Evolutionary conservation across 805 yeast genomes (phyloP), one percentile per base, ranked within the genome.

Genomic region (Metschnikowia reukaufii): DNA sequence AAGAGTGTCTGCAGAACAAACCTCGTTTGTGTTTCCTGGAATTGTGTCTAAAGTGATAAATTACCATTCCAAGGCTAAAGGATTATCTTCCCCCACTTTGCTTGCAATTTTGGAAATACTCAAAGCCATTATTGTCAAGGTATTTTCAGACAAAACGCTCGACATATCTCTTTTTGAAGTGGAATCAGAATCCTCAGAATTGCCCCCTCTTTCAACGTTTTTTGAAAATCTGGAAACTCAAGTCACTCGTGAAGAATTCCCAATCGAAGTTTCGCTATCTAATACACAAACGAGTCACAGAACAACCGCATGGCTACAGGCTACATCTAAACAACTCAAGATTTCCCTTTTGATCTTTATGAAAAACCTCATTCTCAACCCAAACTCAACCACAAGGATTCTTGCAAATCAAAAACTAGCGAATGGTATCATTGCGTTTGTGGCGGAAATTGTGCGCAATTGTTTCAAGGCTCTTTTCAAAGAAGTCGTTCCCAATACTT

Each of bases 21-120:
- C 69, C 6, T 60, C 75, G 9, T 62, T 62, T 35, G 68, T 72
- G 2, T 56, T 72, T n/a, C 77, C 77, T 1, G 77, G 77, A 0
- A 52, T 66, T 4, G 54, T 64, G 1, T 71, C 76, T 4, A 55
- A 63, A 37, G 45, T 69, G 15, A 59, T 69, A 4, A 62, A 63
- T 16, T 70, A 66, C 48, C 56, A 51, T 17, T 43, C 63, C 0
- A 23, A 38, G 4, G 47, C 64, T 0, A 57, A 54, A 23, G 58
- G 49, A 32, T 33, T 70, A 18, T 64, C 67, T 44, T 62, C 50
- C 17, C 47, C 56, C 2, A 44, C 64, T 1, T 38, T 66, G 5
- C 47, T 62, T 1, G 36, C 49, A 19, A 48, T 64, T 2, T 42
- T 69, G n/a, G 48, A 55, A n/a, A 12, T 64, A 0, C 45, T 72